Conservation (phyloP, 169 alveolate genomes). For the Eimeria zaria region DNA sequence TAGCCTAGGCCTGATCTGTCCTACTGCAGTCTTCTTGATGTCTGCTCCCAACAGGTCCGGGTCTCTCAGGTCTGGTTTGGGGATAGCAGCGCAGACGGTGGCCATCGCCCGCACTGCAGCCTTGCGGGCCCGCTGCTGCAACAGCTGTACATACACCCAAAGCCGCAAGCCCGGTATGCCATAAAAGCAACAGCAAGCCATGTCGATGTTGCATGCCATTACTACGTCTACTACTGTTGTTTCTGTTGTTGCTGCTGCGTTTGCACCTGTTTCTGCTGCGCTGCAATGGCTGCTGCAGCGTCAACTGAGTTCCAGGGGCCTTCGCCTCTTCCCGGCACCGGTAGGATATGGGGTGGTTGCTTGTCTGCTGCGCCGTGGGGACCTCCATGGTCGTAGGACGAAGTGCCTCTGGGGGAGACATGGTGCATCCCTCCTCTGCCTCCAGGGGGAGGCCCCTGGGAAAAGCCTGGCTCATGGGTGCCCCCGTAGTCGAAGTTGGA, state of each 20-base stretch:
- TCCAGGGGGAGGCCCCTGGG: slow-evolving; percentile 36
- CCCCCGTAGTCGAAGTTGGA: slow-evolving; percentile 67
- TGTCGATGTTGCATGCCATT: not conserved
- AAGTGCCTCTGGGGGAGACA: slow-evolving; percentile 5
- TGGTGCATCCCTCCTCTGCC: slow-evolving; percentile 20
- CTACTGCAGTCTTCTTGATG: slow-evolving; percentile 56
- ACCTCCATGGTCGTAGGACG: slow-evolving; percentile 30
- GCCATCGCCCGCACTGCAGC: slow-evolving; percentile 75
- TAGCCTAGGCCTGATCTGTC: not conserved
- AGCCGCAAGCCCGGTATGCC: not conserved
- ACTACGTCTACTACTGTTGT: not conserved
- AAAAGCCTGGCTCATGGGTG: slow-evolving; percentile 40
- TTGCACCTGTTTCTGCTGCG: slow-evolving; percentile 71
- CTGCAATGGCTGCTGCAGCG: slow-evolving; percentile 80
- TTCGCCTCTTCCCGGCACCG: slow-evolving; percentile 54
- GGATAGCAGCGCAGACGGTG: slow-evolving; percentile 69
- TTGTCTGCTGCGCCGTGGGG: slow-evolving; percentile 33
- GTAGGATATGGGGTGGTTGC: slow-evolving; percentile 62
- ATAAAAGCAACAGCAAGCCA: not conserved
- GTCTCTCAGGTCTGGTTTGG: slow-evolving; percentile 63
- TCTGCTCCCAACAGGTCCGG: slow-evolving; percentile 67
- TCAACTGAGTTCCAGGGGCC: slow-evolving; percentile 72
- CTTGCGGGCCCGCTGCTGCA: slow-evolving; percentile 71
- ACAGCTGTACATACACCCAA: slow-evolving; percentile 45
- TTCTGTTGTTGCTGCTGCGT: not conserved